Percentiles rank a stretch among this genome's conserved stretches.
phyloP scores from a whole-genome alignment of 139 green algal species.

The Micromonas pusilla region DNA sequence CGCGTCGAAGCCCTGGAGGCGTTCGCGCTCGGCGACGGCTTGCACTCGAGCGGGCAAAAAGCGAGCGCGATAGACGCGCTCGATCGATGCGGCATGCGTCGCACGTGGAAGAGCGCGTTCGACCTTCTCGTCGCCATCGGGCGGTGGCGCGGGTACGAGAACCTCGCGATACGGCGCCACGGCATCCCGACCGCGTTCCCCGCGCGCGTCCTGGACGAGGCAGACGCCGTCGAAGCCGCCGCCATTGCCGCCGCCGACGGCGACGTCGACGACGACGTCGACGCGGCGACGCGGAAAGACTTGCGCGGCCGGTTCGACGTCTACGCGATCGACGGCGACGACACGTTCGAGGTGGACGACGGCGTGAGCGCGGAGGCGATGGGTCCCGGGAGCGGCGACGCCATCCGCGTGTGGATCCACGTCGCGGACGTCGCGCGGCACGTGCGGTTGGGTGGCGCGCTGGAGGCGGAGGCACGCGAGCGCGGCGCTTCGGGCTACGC shows the following conservation, averaged over 20 bases:
- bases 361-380: conserved; percentile 17
- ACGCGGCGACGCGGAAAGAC: background rate
- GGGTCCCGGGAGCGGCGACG: background rate
- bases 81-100: background rate
- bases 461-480: conserved; percentile 15
- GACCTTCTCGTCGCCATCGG: background rate
- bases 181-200: conserved; percentile 5
- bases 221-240: background rate
- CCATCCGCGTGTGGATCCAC: conserved; percentile 32
- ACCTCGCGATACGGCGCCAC: background rate
- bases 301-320: background rate
- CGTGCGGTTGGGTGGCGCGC: background rate
- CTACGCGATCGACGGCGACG: conserved; percentile 32
- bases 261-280: background rate
- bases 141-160: conserved; percentile 6
- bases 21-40: conserved; percentile 10
- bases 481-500: conserved; percentile 20
- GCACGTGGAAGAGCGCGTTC: background rate
- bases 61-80: conserved; percentile 8
- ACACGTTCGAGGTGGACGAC: conserved; percentile 37
- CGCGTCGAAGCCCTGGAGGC: conserved; percentile 12
- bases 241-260: background rate
- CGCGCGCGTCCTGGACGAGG: background rate
- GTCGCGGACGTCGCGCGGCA: conserved; percentile 34
- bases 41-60: background rate